phyloP scores from a whole-genome alignment of 2,329 filamentous ascomycete species.

The Trichoderma hamatum region DNA sequence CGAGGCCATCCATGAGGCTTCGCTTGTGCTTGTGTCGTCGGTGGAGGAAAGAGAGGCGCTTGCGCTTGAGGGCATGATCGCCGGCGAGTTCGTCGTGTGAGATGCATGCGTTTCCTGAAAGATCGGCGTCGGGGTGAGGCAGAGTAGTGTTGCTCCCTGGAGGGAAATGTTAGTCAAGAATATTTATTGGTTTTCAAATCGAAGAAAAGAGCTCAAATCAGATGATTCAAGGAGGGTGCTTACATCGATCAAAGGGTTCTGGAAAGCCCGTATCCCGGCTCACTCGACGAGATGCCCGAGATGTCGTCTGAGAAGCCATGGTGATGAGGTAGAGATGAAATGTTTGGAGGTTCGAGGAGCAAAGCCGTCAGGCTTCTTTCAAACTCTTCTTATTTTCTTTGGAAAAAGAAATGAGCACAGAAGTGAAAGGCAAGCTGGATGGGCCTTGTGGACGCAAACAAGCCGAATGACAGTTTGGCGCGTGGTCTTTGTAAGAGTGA shows the following conservation, averaged over 20 bases:
- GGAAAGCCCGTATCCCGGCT: slow-evolving; percentile 55
- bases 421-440: not conserved
- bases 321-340: not conserved
- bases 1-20: slow-evolving; percentile 51
- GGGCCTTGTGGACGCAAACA: slow-evolving; percentile 12
- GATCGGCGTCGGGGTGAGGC: slow-evolving; percentile 64
- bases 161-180: not conserved
- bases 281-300: slow-evolving; percentile 29
- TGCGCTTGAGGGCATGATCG: slow-evolving; percentile 46
- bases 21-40: slow-evolving; percentile 53
- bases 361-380: not conserved
- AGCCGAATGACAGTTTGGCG: slow-evolving; percentile 16
- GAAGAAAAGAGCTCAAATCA: not conserved
- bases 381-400: not conserved
- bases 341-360: not conserved
- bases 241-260: slow-evolving; percentile 53
- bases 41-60: slow-evolving; percentile 51
- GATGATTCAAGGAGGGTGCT: slow-evolving; percentile 32
- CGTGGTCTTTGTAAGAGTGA: slow-evolving; percentile 24
- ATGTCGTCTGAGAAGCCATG: slow-evolving; percentile 21
- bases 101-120: slow-evolving; percentile 59
- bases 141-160: slow-evolving; percentile 61
- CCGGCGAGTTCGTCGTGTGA: slow-evolving; percentile 56
- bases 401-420: not conserved
- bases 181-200: too few species aligned